Conservation (phyloP, 2,329 filamentous ascomycete genomes). For the Aureobasidium sp. region DNA sequence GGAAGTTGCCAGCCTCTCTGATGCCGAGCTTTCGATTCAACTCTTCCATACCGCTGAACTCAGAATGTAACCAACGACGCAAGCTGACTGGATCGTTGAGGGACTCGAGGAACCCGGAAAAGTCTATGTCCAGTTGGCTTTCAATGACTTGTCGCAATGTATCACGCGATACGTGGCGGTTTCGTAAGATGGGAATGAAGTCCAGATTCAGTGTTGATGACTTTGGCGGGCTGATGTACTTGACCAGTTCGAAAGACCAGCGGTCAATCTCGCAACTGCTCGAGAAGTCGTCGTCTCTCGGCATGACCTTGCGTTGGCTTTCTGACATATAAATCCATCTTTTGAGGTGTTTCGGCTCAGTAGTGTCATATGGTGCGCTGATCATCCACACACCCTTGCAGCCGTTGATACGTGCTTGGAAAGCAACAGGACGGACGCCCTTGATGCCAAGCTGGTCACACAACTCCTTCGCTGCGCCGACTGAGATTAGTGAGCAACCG, state of each 20-base stretch:
- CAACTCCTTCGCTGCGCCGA: conserved; percentile 47
- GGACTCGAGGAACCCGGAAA: too few relatives aligned
- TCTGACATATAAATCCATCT: conserved; percentile 56
- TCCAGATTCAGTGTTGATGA: conserved; percentile 56
- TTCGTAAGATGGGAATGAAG: conserved; percentile 58
- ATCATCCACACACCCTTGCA: conserved; percentile 71
- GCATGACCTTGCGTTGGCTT: conserved; percentile 61
- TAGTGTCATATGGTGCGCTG: conserved; percentile 40
- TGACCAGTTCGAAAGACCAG: conserved; percentile 57
- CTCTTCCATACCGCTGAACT: conserved; percentile 33
- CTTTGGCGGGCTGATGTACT: conserved; percentile 37
- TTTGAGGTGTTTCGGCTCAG: conserved; percentile 31
- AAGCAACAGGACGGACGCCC: conserved; percentile 48
- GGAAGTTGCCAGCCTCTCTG: conserved; percentile 43
- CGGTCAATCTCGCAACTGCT: conserved; percentile 37
- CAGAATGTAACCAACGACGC: conserved; percentile 45
- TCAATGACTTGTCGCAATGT: conserved; percentile 43
- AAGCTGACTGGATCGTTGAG: conserved; percentile 44
- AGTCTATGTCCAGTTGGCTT: conserved; percentile 42
- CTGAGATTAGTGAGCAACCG: conserved; percentile 57
- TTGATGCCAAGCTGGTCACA: conserved; percentile 41
- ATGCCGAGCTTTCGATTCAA: conserved; percentile 21
- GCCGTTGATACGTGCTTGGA: conserved; percentile 62
- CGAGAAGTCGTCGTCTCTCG: conserved; percentile 38
- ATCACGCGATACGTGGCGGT: conserved; percentile 42